Conservation (phyloP, 1,139 yeast species). For the Saccharomyces pastorianus region DNA sequence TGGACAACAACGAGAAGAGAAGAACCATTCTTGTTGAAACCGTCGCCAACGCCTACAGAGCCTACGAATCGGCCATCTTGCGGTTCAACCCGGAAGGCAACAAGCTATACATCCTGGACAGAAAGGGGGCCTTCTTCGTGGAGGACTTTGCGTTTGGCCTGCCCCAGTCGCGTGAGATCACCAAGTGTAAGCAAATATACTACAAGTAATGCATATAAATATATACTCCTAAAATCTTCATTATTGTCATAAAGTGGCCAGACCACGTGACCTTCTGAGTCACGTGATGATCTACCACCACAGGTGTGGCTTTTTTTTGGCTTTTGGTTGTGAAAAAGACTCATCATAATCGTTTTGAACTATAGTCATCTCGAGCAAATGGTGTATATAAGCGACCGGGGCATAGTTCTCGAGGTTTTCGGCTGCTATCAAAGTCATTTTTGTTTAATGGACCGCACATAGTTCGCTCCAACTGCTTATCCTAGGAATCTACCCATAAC, state of each 20-base stretch:
- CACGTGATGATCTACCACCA: not conserved
- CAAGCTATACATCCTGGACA: constrained; percentile 62
- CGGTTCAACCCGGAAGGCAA: constrained; percentile 77
- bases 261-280: not conserved
- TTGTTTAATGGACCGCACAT: not conserved
- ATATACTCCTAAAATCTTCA: not conserved
- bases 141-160: constrained; percentile 85
- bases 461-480: not conserved
- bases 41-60: constrained; percentile 63
- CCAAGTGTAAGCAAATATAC: constrained; percentile 54
- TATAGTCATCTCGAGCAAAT: not conserved
- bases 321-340: not conserved
- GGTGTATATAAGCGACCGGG: not conserved
- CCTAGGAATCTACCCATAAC: not conserved
- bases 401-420: not conserved
- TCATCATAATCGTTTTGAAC: not conserved
- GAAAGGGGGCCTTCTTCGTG: constrained; percentile 69
- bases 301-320: not conserved
- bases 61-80: constrained; percentile 65
- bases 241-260: not conserved
- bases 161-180: constrained; percentile 67
- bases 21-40: constrained; percentile 69
- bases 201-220: not conserved
- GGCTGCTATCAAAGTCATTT: not conserved
- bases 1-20: constrained; percentile 44